Percentiles rank a stretch among this genome's conserved stretches.
phyloP scores from a whole-genome alignment of 345 rosid genomes.

The Erysimum cheiranthoides region DNA sequence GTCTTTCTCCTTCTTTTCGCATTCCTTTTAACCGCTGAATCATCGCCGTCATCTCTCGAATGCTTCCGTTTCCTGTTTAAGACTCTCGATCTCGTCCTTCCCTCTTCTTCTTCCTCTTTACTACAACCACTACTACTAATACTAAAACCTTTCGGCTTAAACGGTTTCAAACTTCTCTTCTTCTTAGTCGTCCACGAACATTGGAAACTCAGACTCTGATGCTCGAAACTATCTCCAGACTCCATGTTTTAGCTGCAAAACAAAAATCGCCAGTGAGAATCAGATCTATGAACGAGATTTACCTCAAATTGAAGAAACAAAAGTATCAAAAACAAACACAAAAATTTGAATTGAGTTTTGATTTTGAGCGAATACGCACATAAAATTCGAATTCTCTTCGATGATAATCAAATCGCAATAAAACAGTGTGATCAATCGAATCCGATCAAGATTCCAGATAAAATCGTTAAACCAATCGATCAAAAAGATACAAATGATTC shows the following conservation, averaged over 20 bases:
- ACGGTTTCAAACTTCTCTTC: slow-evolving; percentile 29
- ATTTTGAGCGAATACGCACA: not conserved
- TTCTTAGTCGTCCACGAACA: slow-evolving; percentile 25
- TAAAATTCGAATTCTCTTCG: not conserved
- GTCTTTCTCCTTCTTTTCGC: slow-evolving; percentile 10
- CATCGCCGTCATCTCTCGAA: not conserved
- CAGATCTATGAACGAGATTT: not conserved
- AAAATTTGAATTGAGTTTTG: not conserved
- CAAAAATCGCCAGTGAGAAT: not conserved
- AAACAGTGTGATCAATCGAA: not conserved
- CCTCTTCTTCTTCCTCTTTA: not conserved
- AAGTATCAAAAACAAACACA: not conserved
- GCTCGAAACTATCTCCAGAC: not conserved
- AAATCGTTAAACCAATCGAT: not conserved
- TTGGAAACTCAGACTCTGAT: not conserved
- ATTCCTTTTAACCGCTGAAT: not conserved
- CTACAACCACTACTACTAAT: not conserved
- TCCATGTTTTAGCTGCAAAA: slow-evolving; percentile 18
- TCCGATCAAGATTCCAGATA: not conserved
- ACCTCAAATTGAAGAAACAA: not conserved
- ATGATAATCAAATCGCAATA: not conserved
- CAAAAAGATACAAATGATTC: not conserved
- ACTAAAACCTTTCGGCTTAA: not conserved
- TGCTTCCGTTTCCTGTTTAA: not conserved
- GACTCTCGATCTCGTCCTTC: not conserved